Conservation (phyloP, 192 early-diverging fungal species). For the Diversispora epigaea region DNA sequence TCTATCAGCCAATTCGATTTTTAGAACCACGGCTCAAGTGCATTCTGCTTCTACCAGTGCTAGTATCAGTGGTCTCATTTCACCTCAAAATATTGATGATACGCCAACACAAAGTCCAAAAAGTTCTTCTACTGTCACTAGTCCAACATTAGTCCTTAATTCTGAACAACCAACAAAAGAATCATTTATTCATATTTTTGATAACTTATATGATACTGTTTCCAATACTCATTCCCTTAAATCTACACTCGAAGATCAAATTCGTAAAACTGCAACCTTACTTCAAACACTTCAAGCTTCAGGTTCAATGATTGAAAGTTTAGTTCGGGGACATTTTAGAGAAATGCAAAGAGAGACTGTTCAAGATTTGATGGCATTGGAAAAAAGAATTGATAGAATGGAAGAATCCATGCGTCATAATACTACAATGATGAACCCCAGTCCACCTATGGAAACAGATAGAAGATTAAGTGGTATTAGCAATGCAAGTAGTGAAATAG, state of each 20-base stretch:
- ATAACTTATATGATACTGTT: slow-evolving; percentile 55
- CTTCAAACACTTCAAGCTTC: slow-evolving; percentile 72
- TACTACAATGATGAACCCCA: neutral
- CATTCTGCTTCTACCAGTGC: slow-evolving; percentile 31
- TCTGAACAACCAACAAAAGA: slow-evolving; percentile 39
- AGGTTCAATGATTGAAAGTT: slow-evolving; percentile 76
- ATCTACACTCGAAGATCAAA: slow-evolving; percentile 72
- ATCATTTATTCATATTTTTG: slow-evolving; percentile 56
- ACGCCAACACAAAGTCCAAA: neutral
- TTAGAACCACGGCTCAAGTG: neutral
- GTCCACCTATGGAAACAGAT: slow-evolving; percentile 21
- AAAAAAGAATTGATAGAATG: slow-evolving; percentile 19
- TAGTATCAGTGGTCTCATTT: slow-evolving; percentile 30
- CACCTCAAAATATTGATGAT: slow-evolving; percentile 22
- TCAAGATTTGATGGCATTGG: slow-evolving; percentile 33
- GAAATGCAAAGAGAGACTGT: slow-evolving; percentile 68
- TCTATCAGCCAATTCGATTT: slow-evolving; percentile 22
- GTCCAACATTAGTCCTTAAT: neutral
- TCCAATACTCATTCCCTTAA: slow-evolving; percentile 62
- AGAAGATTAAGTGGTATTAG: slow-evolving; percentile 29
- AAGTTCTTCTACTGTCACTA: neutral
- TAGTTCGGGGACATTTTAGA: slow-evolving; percentile 71
- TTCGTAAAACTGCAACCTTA: slow-evolving; percentile 65
- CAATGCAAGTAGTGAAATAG: slow-evolving; percentile 19
- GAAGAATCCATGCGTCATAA: slow-evolving; percentile 6